These are phyloP conservation scores for Meripilus lineatus DNA, from an alignment of 1,284 basidiomycete genomes.

Conservation along the genomic window DNA sequence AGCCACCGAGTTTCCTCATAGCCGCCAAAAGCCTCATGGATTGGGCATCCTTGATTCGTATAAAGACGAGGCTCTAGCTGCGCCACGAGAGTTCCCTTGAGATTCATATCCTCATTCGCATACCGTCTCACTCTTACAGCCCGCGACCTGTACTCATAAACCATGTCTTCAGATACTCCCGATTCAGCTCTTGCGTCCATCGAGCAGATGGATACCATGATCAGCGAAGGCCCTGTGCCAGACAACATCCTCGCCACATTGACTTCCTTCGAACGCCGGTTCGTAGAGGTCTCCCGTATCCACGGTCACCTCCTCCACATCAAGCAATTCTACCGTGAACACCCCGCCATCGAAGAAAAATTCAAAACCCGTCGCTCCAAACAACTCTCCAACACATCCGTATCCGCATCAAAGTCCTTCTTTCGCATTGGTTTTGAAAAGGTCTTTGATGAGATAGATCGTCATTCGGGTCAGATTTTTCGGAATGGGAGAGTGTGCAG, in stretches of 20 bases:
- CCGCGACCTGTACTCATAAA: not conserved
- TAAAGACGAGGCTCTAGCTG: no score
- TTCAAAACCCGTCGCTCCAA: not conserved
- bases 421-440: conserved; percentile 1
- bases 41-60: no score
- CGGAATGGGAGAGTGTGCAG: conserved; percentile 5
- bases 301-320: not conserved
- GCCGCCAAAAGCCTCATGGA: no score
- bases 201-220: not conserved
- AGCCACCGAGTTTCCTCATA: no score
- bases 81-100: no score
- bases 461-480: not conserved
- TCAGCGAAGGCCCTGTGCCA: not conserved
- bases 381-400: not conserved
- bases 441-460: not conserved
- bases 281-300: not conserved
- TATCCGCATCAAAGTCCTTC: not conserved
- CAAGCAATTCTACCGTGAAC: conserved; percentile 3
- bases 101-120: no score
- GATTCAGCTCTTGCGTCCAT: not conserved
- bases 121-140: not conserved
- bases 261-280: not conserved
- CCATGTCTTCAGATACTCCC: not conserved
- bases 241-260: not conserved
- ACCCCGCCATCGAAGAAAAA: not conserved